Evolutionary conservation across 192 early-diverging fungal genomes (phyloP).

Genomic region (Entomortierella parvispora): DNA sequence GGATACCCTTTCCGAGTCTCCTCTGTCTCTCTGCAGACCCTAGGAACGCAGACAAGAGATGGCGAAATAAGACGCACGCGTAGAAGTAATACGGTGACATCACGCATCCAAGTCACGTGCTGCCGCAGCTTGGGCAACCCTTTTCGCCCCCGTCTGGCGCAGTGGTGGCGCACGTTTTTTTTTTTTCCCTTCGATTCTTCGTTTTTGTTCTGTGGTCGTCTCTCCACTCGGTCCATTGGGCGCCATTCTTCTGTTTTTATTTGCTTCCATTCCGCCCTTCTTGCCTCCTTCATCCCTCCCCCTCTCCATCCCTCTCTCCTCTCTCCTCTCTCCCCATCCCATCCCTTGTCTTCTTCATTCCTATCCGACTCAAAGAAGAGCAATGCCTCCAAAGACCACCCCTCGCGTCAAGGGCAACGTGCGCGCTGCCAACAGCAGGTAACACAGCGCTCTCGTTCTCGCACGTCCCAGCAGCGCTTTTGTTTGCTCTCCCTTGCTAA

Average conservation of each 20-base stretch:
- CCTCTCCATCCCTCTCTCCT: background rate
- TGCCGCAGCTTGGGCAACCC: no score
- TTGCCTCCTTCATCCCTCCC: background rate
- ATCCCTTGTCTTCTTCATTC: background rate
- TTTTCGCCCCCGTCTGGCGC: no score
- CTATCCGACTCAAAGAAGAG: background rate
- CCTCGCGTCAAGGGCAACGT: slow-evolving; percentile 86
- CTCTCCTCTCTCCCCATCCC: background rate
- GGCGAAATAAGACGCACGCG: no score
- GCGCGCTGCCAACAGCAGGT: slow-evolving; percentile 90
- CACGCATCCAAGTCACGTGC: no score
- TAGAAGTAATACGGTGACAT: no score
- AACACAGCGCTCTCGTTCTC: slow-evolving; percentile 15
- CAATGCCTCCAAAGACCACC: slow-evolving; percentile 63
- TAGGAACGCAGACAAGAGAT: no score
- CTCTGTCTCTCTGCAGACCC: no score
- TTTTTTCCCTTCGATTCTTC: background rate
- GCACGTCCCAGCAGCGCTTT: slow-evolving; percentile 45
- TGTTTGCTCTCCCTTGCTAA: slow-evolving; percentile 30
- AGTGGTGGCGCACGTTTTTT: background rate
- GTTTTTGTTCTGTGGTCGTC: background rate
- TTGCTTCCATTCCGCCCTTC: background rate
- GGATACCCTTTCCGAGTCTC: no score
- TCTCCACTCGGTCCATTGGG: slow-evolving; percentile 29
- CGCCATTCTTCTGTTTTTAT: background rate